Evolutionary conservation across 1,284 basidiomycete genomes (phyloP), one percentile per base, ranked within the genome.

Genomic region (Rhodotorula sp.): DNA sequence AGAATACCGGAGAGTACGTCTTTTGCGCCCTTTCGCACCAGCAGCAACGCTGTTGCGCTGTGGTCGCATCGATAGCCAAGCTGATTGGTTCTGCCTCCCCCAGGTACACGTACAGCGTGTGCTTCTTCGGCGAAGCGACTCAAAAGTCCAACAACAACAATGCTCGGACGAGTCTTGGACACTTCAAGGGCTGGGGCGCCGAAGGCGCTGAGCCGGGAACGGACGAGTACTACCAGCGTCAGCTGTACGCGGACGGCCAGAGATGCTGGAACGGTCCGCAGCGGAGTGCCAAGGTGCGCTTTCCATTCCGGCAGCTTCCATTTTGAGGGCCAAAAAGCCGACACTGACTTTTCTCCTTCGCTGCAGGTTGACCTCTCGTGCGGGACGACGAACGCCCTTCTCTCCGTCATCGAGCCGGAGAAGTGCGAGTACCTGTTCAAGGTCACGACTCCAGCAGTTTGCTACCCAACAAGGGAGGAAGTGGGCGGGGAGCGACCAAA

Each of bases 351-450:
- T 58, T 34, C 39, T 43, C 34, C 34, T n/a, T 3, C 34, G 39
- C 39, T 43, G 43, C 75, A 93, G 90, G 86, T 99, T 34, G 84
- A 91, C 64, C 81, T 97, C 64, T 84, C 87, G 6, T 99, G 96
- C 79, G 96, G 93, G 2, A 89, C 86, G 6, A 90, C 93, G 78
- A 98, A 98, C 78, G 87, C 85, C 10, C 81, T 99, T n/a, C 81
- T 89, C 20, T 87, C 89, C 3, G 88, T 99, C 6, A 86, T 87
- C 62, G 96, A 99, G 83, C 86, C 92, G 12, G 95, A 99, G 82
- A 99, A 99, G 84, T 99, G 96, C 84, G 93, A 96, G 82, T 99
- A 99, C 80, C 87, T 89, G 79, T 88, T 97, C 80, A 91, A 89
- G 63, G 92, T 88, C 18, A 92, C 91, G 43, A 89, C 89, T 0